Base-by-base conservation (phyloP, 2,329 filamentous ascomycete genomes). In the Trichoderma polysporum region DNA sequence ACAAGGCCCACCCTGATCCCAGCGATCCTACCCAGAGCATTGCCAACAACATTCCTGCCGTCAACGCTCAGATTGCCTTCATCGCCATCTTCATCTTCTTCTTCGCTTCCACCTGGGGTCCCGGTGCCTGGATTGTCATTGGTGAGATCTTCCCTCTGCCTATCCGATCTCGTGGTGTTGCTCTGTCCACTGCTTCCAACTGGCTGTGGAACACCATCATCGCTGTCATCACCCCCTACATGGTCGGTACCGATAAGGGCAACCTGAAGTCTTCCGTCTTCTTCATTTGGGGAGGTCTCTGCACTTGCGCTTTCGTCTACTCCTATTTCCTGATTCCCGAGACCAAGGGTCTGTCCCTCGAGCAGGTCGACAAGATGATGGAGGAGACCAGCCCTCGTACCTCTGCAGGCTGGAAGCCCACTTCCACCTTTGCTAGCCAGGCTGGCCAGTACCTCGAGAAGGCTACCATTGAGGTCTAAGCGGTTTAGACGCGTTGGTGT, bases 21-120 rank as follows among this genome's bases (percentile, higher is more conserved):
- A 76, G 73, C 25, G 75, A 84, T 56, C 74, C 80, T 0, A 71
- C 71, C 33, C 73, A 71, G 22, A 76, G 74, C 22, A 78, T 82
- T 8, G 82, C 83, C 74, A 61, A 85, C 80, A 87, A 89, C 77
- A 79, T 84, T 68, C 70, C 81, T 2, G 89, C 88, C 37, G 84
- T 86, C 73, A 84, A 86, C 72, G 87, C 90, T 58, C 89, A 94
- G 84, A 93, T 97, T 71, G 88, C 91, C 69, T 95, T 96, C 82
- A 95, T 95, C 76, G 91, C 89, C 82, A 89, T 97, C 83, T 95
- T 93, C 85, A 94, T 97, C 84, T 93, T 92, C 86, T 94, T 90
- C 85, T 97, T 97, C 78, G 93, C 93, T 68, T 89, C 86, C 67
- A 97, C 93, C 70, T 97, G 92, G 93, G 93, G 93, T 62, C 92